Conservation (phyloP, 192 early-diverging fungal species). For the Dissophora ornata region DNA sequence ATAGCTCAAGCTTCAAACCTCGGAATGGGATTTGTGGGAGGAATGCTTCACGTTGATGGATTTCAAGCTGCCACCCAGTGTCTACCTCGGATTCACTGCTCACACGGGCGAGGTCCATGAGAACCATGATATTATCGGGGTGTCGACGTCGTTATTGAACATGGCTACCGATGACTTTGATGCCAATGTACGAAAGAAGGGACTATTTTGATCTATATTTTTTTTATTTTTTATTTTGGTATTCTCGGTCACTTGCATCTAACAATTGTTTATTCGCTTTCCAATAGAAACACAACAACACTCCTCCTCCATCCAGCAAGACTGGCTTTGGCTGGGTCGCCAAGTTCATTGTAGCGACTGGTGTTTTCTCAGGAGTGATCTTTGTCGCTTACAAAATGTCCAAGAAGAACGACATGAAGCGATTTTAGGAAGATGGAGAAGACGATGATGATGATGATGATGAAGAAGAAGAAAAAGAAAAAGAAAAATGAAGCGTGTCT, state of each 20-base stretch:
- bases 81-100: constrained; percentile 93
- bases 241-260: not conserved
- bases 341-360: constrained; percentile 26
- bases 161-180: constrained; percentile 2
- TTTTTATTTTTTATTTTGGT: no score
- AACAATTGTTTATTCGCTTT: not conserved
- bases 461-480: not conserved
- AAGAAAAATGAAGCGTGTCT: no score
- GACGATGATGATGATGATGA: no score
- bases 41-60: constrained; percentile 86
- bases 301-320: constrained; percentile 27
- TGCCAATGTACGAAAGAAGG: constrained; percentile 5
- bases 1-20: constrained; percentile 59
- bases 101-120: constrained; percentile 92
- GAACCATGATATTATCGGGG: constrained; percentile 65
- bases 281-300: constrained; percentile 25
- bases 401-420: constrained; percentile 37
- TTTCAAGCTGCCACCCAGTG: constrained; percentile 78
- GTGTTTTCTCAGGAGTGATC: constrained; percentile 30
- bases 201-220: not conserved
- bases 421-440: constrained; percentile 20
- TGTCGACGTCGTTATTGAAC: constrained; percentile 46
- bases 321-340: constrained; percentile 18
- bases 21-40: constrained; percentile 74
- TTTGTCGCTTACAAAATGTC: constrained; percentile 28